phyloP scores from a whole-genome alignment of 83 land plant species.

The Isoetes engelmannii region DNA sequence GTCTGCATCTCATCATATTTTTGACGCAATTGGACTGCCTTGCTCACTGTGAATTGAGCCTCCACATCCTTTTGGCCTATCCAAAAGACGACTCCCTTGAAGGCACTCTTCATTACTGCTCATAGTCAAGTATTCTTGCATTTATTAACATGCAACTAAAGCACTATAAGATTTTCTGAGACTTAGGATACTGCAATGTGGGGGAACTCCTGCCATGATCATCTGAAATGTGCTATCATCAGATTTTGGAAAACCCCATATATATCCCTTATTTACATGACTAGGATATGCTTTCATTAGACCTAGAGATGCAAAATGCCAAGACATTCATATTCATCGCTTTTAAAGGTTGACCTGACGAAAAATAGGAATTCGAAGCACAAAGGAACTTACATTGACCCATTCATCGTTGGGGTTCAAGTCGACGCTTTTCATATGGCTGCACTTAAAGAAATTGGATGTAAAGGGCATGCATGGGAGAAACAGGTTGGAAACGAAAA shows the following conservation, averaged over 20 bases:
- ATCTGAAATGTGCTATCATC: slow-evolving; percentile 79
- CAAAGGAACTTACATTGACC: slow-evolving; percentile 72
- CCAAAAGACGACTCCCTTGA: slow-evolving; percentile 81
- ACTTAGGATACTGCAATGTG: slow-evolving; percentile 72
- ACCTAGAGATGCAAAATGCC: too few species aligned
- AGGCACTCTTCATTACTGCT: slow-evolving; percentile 90
- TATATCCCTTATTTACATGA: too few species aligned
- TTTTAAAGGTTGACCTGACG: too few species aligned
- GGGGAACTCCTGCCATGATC: slow-evolving; percentile 92
- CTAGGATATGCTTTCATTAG: too few species aligned
- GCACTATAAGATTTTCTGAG: neutral
- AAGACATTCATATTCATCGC: too few species aligned
- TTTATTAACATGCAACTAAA: neutral
- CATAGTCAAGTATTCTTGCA: neutral
- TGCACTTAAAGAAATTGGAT: slow-evolving; percentile 22
- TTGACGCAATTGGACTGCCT: slow-evolving; percentile 72
- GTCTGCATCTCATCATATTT: slow-evolving; percentile 79
- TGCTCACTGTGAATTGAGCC: slow-evolving; percentile 74
- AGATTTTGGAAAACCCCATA: too few species aligned
- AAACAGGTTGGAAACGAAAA: too few species aligned
- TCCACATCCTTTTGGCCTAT: slow-evolving; percentile 92
- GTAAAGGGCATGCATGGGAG: neutral
- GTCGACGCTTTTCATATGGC: slow-evolving; percentile 87
- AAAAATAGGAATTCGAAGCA: too few species aligned
- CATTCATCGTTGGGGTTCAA: slow-evolving; percentile 90